Evolutionary conservation across 108 stramenopile species (phyloP).

Genomic region (Licmophora abbreviata): DNA sequence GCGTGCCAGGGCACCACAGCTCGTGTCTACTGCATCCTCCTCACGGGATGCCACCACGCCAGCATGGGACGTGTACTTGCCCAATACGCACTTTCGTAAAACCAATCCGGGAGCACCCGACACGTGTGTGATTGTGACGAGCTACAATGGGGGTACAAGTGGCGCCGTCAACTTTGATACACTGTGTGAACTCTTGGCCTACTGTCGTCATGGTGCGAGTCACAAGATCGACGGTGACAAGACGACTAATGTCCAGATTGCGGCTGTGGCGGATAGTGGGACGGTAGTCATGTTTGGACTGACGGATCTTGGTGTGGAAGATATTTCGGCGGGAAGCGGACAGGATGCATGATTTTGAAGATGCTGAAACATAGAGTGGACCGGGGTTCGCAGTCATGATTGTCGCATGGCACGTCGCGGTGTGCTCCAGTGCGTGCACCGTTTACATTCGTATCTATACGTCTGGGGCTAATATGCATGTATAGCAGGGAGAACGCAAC

Average conservation of each 20-base stretch:
- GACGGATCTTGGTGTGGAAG: slow-evolving; percentile 49
- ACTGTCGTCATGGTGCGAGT: slow-evolving; percentile 14
- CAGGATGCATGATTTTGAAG: not conserved
- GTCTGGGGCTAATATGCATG: too few relatives aligned
- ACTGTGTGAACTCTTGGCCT: slow-evolving; percentile 15
- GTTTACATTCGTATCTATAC: too few relatives aligned
- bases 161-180: slow-evolving; percentile 23
- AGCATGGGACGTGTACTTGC: slow-evolving; percentile 66
- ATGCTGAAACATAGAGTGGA: too few relatives aligned
- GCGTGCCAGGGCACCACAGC: slow-evolving; percentile 34
- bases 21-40: slow-evolving; percentile 2
- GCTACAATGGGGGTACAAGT: slow-evolving; percentile 26
- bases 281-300: slow-evolving; percentile 73
- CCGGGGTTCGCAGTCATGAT: too few relatives aligned
- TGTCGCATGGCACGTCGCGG: too few relatives aligned
- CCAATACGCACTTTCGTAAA: slow-evolving; percentile 53
- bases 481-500: too few relatives aligned
- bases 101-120: slow-evolving; percentile 68
- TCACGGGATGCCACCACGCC: slow-evolving; percentile 7
- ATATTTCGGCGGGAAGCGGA: not conserved
- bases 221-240: too few relatives aligned
- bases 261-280: slow-evolving; percentile 67
- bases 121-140: slow-evolving; percentile 57
- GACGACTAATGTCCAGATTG: slow-evolving; percentile 61
- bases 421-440: too few relatives aligned